Conservation (phyloP, 2,329 filamentous ascomycete species). For the Cercospora beticola region DNA sequence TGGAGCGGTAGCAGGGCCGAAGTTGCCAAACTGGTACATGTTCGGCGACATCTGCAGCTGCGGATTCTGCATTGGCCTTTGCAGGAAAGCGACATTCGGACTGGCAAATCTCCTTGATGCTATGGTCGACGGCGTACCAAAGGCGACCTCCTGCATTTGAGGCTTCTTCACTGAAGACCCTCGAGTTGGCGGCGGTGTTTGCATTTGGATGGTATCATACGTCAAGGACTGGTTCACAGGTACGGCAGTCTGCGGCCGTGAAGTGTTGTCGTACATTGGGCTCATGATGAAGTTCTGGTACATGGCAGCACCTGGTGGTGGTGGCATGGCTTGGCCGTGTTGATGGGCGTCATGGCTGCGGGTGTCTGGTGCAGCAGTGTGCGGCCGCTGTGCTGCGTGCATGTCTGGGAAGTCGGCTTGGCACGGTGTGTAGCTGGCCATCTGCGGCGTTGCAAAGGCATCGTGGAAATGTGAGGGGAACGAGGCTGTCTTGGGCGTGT, state of each 20-base stretch:
- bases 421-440: conserved; percentile 41
- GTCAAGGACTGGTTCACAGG: conserved; percentile 20
- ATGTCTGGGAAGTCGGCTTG: conserved; percentile 31
- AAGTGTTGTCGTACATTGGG: conserved; percentile 20
- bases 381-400: conserved; percentile 31
- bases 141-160: conserved; percentile 41
- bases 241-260: conserved; percentile 11
- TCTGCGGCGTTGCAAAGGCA: conserved; percentile 51
- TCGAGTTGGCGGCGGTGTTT: conserved; percentile 62
- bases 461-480: conserved; percentile 50
- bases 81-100: conserved; percentile 31
- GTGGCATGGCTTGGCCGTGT: conserved; percentile 19
- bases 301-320: conserved; percentile 18
- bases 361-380: conserved; percentile 27
- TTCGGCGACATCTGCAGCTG: conserved; percentile 59
- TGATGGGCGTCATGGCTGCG: conserved; percentile 29
- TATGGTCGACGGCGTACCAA: conserved; percentile 43
- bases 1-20: conserved; percentile 57
- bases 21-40: conserved; percentile 53
- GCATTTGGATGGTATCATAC: conserved; percentile 50
- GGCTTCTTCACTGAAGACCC: conserved; percentile 53
- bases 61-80: conserved; percentile 50
- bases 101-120: conserved; percentile 34
- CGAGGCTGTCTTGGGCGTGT: conserved; percentile 48
- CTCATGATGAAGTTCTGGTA: conserved; percentile 20